Evolutionary conservation across 305 asterid species (phyloP).

Genomic region (Fraxinus sp.): DNA sequence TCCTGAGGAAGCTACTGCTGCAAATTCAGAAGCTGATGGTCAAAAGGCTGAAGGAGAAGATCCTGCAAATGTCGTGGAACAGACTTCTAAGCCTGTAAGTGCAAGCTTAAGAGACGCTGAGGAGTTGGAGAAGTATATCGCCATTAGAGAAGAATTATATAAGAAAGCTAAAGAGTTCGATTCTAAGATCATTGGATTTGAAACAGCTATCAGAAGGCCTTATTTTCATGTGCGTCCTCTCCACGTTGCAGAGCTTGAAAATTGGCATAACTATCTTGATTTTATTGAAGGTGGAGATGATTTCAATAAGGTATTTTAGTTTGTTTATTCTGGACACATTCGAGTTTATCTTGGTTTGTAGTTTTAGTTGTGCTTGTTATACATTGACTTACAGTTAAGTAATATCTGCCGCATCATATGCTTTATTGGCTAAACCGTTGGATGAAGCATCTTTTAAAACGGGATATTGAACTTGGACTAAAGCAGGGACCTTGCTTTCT

Average conservation of each 20-base stretch:
- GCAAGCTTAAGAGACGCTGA: slow-evolving; percentile 89
- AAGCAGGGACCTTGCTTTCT: slow-evolving; percentile 94
- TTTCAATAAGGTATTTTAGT: slow-evolving; percentile 78
- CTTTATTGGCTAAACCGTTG: slow-evolving; percentile 91
- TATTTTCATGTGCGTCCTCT: slow-evolving; percentile 97
- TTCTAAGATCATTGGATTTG: slow-evolving; percentile 88
- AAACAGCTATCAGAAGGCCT: slow-evolving; percentile 94
- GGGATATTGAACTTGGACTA: slow-evolving; percentile 77
- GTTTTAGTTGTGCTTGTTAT: slow-evolving; percentile 84
- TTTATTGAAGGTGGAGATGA: slow-evolving; percentile 82
- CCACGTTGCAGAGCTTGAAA: slow-evolving; percentile 85
- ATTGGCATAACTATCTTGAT: slow-evolving; percentile 93
- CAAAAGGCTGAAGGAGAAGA: slow-evolving; percentile 68
- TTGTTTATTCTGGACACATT: slow-evolving; percentile 33
- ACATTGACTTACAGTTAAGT: slow-evolving; percentile 92
- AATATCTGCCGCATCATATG: slow-evolving; percentile 86
- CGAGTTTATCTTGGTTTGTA: slow-evolving; percentile 42
- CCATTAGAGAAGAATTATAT: slow-evolving; percentile 83
- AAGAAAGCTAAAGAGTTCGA: slow-evolving; percentile 92
- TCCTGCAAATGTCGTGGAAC: slow-evolving; percentile 48
- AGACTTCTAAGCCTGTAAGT: slow-evolving; percentile 60
- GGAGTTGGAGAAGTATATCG: slow-evolving; percentile 94
- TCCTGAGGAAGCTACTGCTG: slow-evolving; percentile 64
- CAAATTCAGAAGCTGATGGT: slow-evolving; percentile 44
- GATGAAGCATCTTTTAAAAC: slow-evolving; percentile 90